phyloP scores from a whole-genome alignment of 2,329 filamentous ascomycete species.

The Arachnomyces sp. region DNA sequence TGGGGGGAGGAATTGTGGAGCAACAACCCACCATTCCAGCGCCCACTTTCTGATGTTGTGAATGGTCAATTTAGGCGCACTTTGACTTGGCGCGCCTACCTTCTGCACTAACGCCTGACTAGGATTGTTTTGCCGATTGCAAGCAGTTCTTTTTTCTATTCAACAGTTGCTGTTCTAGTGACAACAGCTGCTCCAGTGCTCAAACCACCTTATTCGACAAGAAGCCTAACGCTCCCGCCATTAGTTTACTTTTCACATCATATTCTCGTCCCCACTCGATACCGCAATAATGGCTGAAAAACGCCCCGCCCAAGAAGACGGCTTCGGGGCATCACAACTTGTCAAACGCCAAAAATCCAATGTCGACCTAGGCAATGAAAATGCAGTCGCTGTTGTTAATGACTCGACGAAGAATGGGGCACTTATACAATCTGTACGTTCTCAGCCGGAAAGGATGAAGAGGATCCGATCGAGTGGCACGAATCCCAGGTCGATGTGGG shows the following conservation, averaged over 20 bases:
- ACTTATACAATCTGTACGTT: constrained; percentile 60
- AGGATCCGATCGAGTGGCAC: no score
- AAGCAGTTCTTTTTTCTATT: no score
- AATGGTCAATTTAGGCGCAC: no score
- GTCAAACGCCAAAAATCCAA: constrained; percentile 83
- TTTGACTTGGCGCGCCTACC: no score
- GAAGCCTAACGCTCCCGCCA: constrained; percentile 6
- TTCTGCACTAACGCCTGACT: no score
- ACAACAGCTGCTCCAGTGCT: background rate
- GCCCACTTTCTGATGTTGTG: background rate
- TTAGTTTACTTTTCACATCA: constrained; percentile 3
- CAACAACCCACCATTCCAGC: background rate
- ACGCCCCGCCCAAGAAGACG: constrained; percentile 73
- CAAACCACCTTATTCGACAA: no score
- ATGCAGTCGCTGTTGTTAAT: constrained; percentile 52
- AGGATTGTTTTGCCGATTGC: no score
- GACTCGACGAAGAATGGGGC: constrained; percentile 52
- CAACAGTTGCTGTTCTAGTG: background rate
- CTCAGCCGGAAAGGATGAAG: no score
- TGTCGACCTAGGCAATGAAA: constrained; percentile 43
- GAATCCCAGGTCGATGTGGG: no score
- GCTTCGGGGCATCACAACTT: constrained; percentile 63
- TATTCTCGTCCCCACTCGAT: constrained; percentile 3
- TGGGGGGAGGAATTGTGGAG: no score
- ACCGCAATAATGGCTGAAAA: constrained; percentile 70